These are phyloP conservation scores for Mytilinidion resinicola DNA, from an alignment of 495 filamentous ascomycete genomes.

Conservation along the genomic window DNA sequence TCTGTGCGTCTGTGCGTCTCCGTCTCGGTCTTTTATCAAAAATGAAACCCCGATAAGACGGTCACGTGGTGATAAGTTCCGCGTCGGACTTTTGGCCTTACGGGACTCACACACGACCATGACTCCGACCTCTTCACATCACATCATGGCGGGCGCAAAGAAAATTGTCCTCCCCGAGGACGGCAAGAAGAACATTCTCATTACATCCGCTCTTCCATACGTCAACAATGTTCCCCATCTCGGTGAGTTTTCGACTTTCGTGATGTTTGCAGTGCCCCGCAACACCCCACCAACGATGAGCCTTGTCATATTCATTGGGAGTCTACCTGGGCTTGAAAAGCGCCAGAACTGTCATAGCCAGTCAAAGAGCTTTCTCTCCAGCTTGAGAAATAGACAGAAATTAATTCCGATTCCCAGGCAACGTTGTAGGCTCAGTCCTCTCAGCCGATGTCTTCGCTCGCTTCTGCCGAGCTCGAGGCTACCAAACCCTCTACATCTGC, in stretches of 20 bases:
- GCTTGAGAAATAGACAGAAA: too few species aligned
- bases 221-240: slow-evolving; percentile 81
- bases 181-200: slow-evolving; percentile 47
- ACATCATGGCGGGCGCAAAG: slow-evolving; percentile 16
- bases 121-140: background rate
- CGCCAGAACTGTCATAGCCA: too few species aligned
- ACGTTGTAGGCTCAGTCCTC: slow-evolving; percentile 85
- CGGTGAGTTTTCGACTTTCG: background rate
- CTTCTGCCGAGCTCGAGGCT: slow-evolving; percentile 64
- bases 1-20: too few species aligned
- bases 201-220: slow-evolving; percentile 54
- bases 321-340: too few species aligned
- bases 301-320: too few species aligned
- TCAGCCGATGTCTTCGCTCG: slow-evolving; percentile 74
- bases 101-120: too few species aligned
- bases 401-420: slow-evolving; percentile 39
- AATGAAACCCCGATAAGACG: too few species aligned
- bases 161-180: slow-evolving; percentile 40
- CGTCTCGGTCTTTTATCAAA: too few species aligned
- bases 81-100: too few species aligned
- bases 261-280: background rate
- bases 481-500: slow-evolving; percentile 59
- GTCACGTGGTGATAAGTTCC: too few species aligned
- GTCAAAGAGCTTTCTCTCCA: too few species aligned
- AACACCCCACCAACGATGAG: slow-evolving; percentile 55